Evolutionary conservation across 106 monocot genomes (phyloP), one percentile per base, ranked within the genome.

Genomic region (Agapanthus africanus): DNA sequence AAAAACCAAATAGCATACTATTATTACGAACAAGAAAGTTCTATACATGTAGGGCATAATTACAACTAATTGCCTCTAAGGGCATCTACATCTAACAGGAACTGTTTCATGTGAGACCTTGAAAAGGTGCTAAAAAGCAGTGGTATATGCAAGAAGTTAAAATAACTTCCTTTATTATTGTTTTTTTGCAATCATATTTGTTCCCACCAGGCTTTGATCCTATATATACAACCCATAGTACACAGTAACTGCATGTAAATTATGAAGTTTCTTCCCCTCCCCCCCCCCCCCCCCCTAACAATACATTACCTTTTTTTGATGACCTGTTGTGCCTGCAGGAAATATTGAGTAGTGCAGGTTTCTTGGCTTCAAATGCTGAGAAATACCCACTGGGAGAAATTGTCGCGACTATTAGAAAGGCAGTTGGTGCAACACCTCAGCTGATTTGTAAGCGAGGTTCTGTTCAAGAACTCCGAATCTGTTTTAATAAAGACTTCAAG

Each of bases 401-500:
- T 37, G 56, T 91, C 52, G 39, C 78, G 18, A 54, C 79, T 19
- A 66, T 95, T 59, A 62, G 83, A 38, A 73, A 82, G 19, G 76
- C 85, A 40, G 73, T 91, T 40, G 95, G 95, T 10, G 81, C 88
- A 51, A 51, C 85, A 70, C 94, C 94, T 35, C 42, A 40, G 59
- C 25, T 91, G 65, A 75, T 81, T 23, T 94, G 94, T 64, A 85
- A 79, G 40, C 63, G 73, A 21, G 91, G 81, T 63, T 68, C 77
- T 41, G 31, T 94, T 41, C 47, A 94, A 75, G 94, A 94, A 94
- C 90, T 94, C 31, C 85, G 77, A 46, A 74, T 94, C 54, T 95
- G 95, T 69, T 88, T 95, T 50, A 56, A 83, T 35, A 95, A 95
- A 75, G 83, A 95, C 68, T 88, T 91, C 62, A 80, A 77, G 88